Evolutionary conservation across 2,329 filamentous ascomycete genomes (phyloP), one percentile per base, ranked within the genome.

Genomic region (Myotisia sp.): DNA sequence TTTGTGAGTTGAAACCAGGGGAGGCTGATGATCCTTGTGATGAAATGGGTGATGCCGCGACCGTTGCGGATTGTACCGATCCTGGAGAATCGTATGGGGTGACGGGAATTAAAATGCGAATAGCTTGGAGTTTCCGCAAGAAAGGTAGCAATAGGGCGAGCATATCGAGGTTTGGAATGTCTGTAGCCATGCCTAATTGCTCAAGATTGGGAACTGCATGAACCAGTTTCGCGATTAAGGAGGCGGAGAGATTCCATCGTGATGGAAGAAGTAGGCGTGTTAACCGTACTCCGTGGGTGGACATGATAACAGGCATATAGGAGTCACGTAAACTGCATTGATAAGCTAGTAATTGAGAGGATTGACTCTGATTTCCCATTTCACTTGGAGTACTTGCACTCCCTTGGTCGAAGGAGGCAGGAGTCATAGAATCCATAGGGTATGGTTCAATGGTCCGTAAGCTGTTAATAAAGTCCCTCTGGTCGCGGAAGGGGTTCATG

Each of bases 231-330:
- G 59, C 60, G 6, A 76, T 52, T 3, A 66, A 56, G 1, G 57
- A 49, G 2, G 60, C 55, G 10, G 62, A 60, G 2, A 76, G 56
- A 12, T 60, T 53, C 70, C 71, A 76, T 27, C 63, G 57, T 21
- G 71, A 63, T 2, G 64, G 62, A 3, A 77, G 61, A 2, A 76
- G 60, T 4, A 77, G 61, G 43, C 73, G 68, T 27, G 62, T 63
- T 26, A 77, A 50, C 2, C 58, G 66, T 14, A 56, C 42, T 24
- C 66, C 67, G 42, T 74, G 68, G 26, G 64, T 56, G 2, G 55
- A 50, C 13, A 65, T 60, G 37, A 76, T 62, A 22, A 55, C 59
- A 17, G 67, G 61, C 4, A 76, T 49, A 36, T 41, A 33, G 4
- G 26, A 5, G 30, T 64, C 50, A 23, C 58, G 49, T 8, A 63